Base-by-base conservation (phyloP, 257 asterid species). In the Primulina tabacum region DNA sequence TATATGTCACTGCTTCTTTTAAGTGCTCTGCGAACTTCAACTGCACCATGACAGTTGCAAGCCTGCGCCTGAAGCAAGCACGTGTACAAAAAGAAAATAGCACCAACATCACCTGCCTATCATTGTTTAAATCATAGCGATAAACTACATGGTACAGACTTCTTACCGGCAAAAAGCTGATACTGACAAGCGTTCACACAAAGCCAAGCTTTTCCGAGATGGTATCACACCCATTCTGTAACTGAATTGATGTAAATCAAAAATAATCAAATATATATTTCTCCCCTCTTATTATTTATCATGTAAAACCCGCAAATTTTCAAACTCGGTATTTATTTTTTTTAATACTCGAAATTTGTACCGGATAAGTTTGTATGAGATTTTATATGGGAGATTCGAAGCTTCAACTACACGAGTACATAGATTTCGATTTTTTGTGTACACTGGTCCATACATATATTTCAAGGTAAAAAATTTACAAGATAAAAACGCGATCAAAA, bases 151-250 rank as follows among this genome's bases (percentile, higher is more conserved):
- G 52, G 30, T 33, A 65, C 33, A 63, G 17, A 20, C 67, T 58
- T 76, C 89, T 83, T 73, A 89, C 97, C 97, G 77, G 71, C 97
- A 94, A 73, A 91, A 88, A 21, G 96, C 80, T 71, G 97, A 94
- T 60, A 94, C 97, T 0, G 97, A 83, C 80, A 89, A 78, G 30
- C 81, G 81, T 53, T 93, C 96, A 28, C 99, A 93, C 88, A 89
- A 74, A 29, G 90, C 86, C 75, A 93, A 81, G 78, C 99, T 93
- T 82, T 83, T 86, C 73, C 96, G 87, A 33, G 94, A 86, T 65
- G 96, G 84, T 74, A 90, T 90, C 40, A 93, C 89, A 9, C 99
- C 97, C 89, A 93, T 90, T 79, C 83, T 91, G 86, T 91, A 94
- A 90, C 99, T 94, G 81, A 69, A 84, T 60, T 33, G 58, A 68